Evolutionary conservation across 352 stramenopile species (phyloP), one percentile per base, ranked within the genome.

Genomic region (Globisporangium barbulae): DNA sequence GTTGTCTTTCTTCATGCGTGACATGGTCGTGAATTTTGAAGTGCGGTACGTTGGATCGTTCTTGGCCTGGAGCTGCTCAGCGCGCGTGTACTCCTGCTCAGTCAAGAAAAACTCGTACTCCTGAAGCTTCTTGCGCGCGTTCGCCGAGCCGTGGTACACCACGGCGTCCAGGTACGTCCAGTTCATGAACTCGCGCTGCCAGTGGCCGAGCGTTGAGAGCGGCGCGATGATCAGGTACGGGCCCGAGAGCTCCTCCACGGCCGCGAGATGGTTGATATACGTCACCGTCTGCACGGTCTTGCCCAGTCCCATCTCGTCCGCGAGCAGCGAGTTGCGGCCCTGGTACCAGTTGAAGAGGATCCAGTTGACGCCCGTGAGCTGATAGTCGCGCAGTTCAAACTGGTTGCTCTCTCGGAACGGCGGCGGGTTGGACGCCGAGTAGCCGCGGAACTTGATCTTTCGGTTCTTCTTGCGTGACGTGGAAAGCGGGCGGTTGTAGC

Each of bases 331-430:
- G 61, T 96, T 97, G 17, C 98, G 93, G n/a, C 87, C 77, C 66
- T 99, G 97, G 70, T 99, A 99, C 84, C 95, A 99, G 73, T 98
- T 99, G 64, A 97, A 98, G 44, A 99, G 81, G 73, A 99, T 92
- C 98, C 98, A 99, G 67, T 99, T 99, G 2, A 99, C 93, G 42
- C 98, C 98, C 21, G 98, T 97, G 50, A 99, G 81, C 79, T 99
- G 98, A 80, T 99, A 99, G 67, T 99, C 97, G 21, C 98, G 90
- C 37, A 99, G 76, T 50, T 94, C 85, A 57, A 96, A 84, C 2
- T 56, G 60, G 53, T 91, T 76, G 4, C 72, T 71, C 31, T 81
- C 75, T 48, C 78, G 90, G 68, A 85, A 85, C 5, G 80, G 75
- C 15, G 85, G 85, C 1, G 67, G 72, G 7, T 81, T 82, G 19